These are phyloP conservation scores for Obelidium mucronatum DNA, from an alignment of 192 early-diverging fungal genomes.

Conservation along the genomic window DNA sequence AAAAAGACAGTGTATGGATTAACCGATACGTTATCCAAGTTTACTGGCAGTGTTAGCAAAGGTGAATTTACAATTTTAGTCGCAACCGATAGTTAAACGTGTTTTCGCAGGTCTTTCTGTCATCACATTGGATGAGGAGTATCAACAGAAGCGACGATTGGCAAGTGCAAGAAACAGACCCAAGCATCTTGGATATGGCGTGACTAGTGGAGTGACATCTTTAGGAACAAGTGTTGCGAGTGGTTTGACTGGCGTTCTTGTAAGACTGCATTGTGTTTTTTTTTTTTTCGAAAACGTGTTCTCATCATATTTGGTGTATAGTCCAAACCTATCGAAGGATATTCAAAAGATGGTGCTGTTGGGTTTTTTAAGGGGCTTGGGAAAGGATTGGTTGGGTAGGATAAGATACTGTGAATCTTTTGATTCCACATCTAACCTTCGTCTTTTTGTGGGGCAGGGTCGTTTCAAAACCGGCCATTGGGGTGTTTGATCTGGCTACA, in stretches of 20 bases:
- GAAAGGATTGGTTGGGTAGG: conserved; percentile 89
- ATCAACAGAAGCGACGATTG: conserved; percentile 85
- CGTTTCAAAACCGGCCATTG: conserved; percentile 95
- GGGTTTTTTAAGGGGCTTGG: conserved; percentile 97
- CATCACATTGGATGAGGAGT: conserved; percentile 91
- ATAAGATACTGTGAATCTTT: background rate
- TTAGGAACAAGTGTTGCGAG: conserved; percentile 83
- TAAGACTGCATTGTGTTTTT: conserved; percentile 45
- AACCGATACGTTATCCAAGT: conserved; percentile 92
- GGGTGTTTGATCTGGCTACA: conserved; percentile 93
- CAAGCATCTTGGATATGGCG: conserved; percentile 86
- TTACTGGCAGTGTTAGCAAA: conserved; percentile 96
- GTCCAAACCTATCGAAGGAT: conserved; percentile 85
- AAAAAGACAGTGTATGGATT: conserved; percentile 97
- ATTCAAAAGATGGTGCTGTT: conserved; percentile 84
- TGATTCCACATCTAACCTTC: background rate
- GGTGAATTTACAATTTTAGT: conserved; percentile 47
- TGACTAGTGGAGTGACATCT: conserved; percentile 86
- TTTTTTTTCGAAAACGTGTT: no score
- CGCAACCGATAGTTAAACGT: background rate
- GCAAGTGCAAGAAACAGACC: conserved; percentile 85
- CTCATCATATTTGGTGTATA: conserved; percentile 26
- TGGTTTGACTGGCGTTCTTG: conserved; percentile 89
- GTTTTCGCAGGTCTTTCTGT: conserved; percentile 72
- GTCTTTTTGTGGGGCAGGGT: conserved; percentile 51